A percentile compares a stretch with the other conserved stretches of the same genome.
Evolutionary conservation across 75 land plant genomes (phyloP).

Genomic region (Pinus tabuliformis): DNA sequence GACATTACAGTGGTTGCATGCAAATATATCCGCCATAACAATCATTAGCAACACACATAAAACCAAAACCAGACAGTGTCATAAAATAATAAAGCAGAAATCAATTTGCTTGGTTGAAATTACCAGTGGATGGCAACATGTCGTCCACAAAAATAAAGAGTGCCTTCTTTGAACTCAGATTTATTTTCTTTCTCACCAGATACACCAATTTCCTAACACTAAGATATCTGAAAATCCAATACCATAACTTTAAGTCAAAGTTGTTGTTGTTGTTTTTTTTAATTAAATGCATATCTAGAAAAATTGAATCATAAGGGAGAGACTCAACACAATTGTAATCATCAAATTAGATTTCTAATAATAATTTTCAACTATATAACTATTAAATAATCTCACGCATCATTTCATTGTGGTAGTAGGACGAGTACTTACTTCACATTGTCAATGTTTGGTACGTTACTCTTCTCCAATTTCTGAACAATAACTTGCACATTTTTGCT

Average conservation of each 20-base stretch:
- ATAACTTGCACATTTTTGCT: too few species aligned
- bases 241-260: neutral
- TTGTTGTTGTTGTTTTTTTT: too few species aligned
- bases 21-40: neutral
- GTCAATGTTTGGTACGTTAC: too few species aligned
- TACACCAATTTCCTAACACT: constrained; percentile 57
- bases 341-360: too few species aligned
- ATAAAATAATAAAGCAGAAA: neutral
- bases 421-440: too few species aligned
- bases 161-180: constrained; percentile 50
- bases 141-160: constrained; percentile 64
- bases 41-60: neutral
- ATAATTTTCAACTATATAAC: too few species aligned
- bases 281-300: neutral
- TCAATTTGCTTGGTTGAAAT: neutral
- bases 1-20: constrained; percentile 49
- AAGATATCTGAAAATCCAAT: constrained; percentile 35
- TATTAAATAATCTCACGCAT: too few species aligned
- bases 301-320: too few species aligned
- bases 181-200: constrained; percentile 60
- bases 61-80: neutral
- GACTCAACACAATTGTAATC: too few species aligned
- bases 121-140: constrained; percentile 58
- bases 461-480: too few species aligned
- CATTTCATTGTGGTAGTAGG: too few species aligned